Evolutionary conservation across 129 eudicot species (phyloP).

Genomic region (Solidago caesia): DNA sequence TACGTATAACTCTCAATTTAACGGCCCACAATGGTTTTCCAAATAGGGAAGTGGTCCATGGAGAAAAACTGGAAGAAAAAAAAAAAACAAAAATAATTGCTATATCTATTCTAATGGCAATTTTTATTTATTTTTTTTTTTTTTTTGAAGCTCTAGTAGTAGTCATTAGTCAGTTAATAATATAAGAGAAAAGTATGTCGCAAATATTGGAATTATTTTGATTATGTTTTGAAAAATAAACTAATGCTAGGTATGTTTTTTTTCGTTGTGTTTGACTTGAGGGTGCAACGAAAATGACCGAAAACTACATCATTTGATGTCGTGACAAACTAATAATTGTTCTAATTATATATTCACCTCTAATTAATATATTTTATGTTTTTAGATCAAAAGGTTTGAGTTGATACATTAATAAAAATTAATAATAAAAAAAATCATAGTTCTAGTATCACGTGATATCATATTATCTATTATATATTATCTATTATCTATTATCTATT

Average conservation of each 20-base stretch:
- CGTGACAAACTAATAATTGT: neutral
- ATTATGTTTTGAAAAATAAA: too few relatives aligned
- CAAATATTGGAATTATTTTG: too few relatives aligned
- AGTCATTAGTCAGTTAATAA: neutral
- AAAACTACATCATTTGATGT: neutral
- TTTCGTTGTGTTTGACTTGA: neutral
- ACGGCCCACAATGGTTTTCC: neutral
- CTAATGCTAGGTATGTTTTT: too few relatives aligned
- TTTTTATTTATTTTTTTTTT: too few relatives aligned
- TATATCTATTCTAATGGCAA: neutral
- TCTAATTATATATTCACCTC: too few relatives aligned
- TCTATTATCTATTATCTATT: too few relatives aligned
- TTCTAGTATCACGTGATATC: neutral
- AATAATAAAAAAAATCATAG: too few relatives aligned
- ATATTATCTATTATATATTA: too few relatives aligned
- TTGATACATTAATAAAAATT: too few relatives aligned
- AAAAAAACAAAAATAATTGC: neutral
- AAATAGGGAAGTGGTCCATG: constrained; percentile 24
- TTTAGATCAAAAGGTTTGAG: too few relatives aligned
- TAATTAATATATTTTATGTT: too few relatives aligned
- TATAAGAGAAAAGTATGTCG: neutral
- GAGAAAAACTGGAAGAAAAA: neutral
- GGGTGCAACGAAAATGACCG: neutral
- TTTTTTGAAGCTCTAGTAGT: neutral
- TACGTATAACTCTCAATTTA: neutral